These are phyloP conservation scores for Harringtonia lauricola DNA, from an alignment of 2,329 filamentous ascomycete species.

Conservation along the genomic window DNA sequence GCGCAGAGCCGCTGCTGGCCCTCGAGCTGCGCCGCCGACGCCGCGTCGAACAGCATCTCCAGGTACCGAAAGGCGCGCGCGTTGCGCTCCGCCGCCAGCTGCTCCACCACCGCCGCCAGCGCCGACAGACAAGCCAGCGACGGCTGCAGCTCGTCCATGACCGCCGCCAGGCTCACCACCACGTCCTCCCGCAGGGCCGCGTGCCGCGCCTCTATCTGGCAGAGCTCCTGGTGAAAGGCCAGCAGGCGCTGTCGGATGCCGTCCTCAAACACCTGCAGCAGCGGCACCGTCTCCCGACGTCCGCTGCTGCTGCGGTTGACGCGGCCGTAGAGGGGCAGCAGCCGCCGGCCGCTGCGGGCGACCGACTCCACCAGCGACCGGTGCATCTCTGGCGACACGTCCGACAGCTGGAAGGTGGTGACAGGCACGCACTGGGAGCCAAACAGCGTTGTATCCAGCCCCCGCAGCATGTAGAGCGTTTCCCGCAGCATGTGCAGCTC, in stretches of 20 bases:
- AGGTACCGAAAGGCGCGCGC: conserved; percentile 59
- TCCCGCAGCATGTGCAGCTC: conserved; percentile 70
- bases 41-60: conserved; percentile 64
- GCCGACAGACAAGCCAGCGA: conserved; percentile 43
- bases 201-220: conserved; percentile 48
- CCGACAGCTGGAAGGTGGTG: conserved; percentile 32
- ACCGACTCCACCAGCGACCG: conserved; percentile 34
- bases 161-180: conserved; percentile 54
- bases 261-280: conserved; percentile 62
- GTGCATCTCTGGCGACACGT: conserved; percentile 39
- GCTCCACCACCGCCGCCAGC: conserved; percentile 51
- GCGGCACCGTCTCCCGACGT: conserved; percentile 28
- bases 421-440: conserved; percentile 26
- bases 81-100: conserved; percentile 37
- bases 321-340: conserved; percentile 35
- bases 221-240: conserved; percentile 47
- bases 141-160: conserved; percentile 46
- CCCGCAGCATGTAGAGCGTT: conserved; percentile 74
- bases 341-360: conserved; percentile 32
- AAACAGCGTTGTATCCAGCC: conserved; percentile 66
- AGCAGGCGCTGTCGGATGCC: conserved; percentile 45
- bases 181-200: conserved; percentile 40
- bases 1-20: conserved; percentile 51
- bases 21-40: conserved; percentile 57
- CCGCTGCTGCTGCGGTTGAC: conserved; percentile 32